Base-by-base conservation (phyloP, 768 basidiomycete species). In the Dioszegia aurantiaca region DNA sequence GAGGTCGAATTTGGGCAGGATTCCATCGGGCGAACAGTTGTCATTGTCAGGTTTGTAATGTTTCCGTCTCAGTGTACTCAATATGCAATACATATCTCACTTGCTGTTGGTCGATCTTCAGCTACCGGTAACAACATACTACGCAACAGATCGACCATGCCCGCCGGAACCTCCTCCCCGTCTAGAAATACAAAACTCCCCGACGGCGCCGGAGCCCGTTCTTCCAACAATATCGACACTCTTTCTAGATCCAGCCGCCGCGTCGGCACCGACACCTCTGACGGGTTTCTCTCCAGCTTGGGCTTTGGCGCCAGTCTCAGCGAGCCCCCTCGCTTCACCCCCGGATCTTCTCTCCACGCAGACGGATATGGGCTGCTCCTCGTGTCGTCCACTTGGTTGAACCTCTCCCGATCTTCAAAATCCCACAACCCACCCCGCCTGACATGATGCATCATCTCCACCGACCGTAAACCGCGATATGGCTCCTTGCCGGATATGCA, bases 371-470 rank as follows among this genome's bases (percentile, higher is more conserved):
- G 66, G 44, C 59, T 60, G 21, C 55, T 59, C 39, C 39, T n/a
- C 33, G 57, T 48, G 4, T 57, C 41, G 0, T 67, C 74, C 9
- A 77, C 37, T 3, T 64, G 48, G 1, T 64, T 59, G 8, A 76
- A 51, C 16, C 77, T 44, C 37, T 70, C 62, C 14, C 75, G 42
- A 41, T 78, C 77, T 47, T 80, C 78, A 56, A 67, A 79, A 17
- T 70, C 74, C 77, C 77, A 80, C 33, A 77, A 73, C 5, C 59
- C 76, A 4, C 77, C 79, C 33, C 64, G 62, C 4, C 68, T 59
- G 23, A 78, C 78, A 55, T 72, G 70, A 43, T 77, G 63, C 73
- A 78, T 78, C 62, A 77, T 69, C 62, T 80, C 79, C 14, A 78
- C 62, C 4, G 69, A 47, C 17, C 74, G 55, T 3, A 59, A 28